Percentiles rank a stretch among this genome's conserved stretches.
phyloP scores from a whole-genome alignment of 1,284 basidiomycete genomes.

The Tilletia indica region DNA sequence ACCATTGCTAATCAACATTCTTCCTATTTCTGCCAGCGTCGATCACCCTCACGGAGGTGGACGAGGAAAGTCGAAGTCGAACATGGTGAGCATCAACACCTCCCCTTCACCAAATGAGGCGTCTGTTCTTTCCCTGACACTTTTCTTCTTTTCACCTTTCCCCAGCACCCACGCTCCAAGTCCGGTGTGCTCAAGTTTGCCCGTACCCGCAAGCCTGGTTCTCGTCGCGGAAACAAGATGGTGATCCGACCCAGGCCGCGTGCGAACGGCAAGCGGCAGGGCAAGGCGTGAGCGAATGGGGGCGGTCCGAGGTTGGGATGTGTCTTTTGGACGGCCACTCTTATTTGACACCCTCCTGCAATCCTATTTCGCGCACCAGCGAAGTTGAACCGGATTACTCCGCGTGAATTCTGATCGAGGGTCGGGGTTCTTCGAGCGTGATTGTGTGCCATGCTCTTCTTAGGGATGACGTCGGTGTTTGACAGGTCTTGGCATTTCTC shows the following conservation, averaged over 20 bases:
- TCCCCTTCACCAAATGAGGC: neutral
- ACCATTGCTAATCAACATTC: neutral
- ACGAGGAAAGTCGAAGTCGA: conserved; percentile 93
- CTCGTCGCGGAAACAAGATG: conserved; percentile 85
- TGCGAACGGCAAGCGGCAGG: conserved; percentile 69
- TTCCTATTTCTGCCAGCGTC: conserved; percentile 59
- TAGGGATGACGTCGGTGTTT: no score
- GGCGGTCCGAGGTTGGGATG: no score
- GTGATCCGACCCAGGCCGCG: conserved; percentile 83
- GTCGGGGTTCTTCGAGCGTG: no score
- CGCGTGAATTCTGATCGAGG: no score
- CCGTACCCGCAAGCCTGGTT: conserved; percentile 84
- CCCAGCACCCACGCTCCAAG: conserved; percentile 60
- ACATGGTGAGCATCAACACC: conserved; percentile 57
- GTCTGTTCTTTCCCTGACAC: neutral
- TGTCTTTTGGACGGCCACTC: no score
- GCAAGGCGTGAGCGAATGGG: conserved; percentile 28
- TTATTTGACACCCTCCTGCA: no score
- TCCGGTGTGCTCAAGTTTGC: conserved; percentile 83
- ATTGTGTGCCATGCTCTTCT: no score
- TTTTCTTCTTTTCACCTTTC: neutral
- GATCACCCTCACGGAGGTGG: conserved; percentile 98
- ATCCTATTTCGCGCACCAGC: no score
- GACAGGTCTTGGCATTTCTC: no score
- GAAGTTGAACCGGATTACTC: no score